Conservation (phyloP, 1,284 basidiomycete genomes). For the Trichosporon sp. region DNA sequence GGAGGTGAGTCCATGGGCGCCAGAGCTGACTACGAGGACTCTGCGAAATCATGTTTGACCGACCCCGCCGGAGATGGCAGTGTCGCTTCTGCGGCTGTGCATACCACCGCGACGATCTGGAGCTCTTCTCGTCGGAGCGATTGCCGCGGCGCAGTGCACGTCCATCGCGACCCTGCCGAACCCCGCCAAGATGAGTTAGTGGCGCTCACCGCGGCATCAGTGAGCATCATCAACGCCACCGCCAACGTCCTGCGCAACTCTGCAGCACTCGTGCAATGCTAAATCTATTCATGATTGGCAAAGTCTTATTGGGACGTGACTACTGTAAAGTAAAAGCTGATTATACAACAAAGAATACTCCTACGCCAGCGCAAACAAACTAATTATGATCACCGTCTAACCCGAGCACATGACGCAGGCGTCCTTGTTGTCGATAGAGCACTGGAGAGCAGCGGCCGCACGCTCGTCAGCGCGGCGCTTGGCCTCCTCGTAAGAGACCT, state of each 20-base stretch:
- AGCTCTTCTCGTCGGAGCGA: background rate
- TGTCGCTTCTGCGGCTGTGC: background rate
- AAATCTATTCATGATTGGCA: conserved; percentile 6
- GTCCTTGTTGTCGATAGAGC: conserved; percentile 50
- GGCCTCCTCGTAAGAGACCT: conserved; percentile 50
- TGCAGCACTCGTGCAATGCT: too few relatives aligned
- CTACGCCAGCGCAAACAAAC: background rate
- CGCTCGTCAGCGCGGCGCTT: conserved; percentile 48
- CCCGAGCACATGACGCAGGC: conserved; percentile 49
- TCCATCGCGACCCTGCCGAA: background rate
- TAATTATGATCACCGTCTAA: conserved; percentile 21
- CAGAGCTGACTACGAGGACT: background rate
- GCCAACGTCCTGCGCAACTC: too few relatives aligned
- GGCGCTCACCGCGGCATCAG: background rate
- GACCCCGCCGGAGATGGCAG: background rate
- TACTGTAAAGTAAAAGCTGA: background rate
- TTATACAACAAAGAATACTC: background rate
- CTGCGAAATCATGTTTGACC: background rate
- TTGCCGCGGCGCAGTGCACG: background rate
- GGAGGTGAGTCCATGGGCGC: background rate
- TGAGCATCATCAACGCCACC: too few relatives aligned
- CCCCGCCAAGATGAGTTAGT: background rate
- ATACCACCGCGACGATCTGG: background rate
- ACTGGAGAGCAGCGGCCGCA: conserved; percentile 48
- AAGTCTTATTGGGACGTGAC: background rate